These are phyloP conservation scores for Nannizzia gypsea DNA, from an alignment of 2,329 filamentous ascomycete species.

Conservation along the genomic window DNA sequence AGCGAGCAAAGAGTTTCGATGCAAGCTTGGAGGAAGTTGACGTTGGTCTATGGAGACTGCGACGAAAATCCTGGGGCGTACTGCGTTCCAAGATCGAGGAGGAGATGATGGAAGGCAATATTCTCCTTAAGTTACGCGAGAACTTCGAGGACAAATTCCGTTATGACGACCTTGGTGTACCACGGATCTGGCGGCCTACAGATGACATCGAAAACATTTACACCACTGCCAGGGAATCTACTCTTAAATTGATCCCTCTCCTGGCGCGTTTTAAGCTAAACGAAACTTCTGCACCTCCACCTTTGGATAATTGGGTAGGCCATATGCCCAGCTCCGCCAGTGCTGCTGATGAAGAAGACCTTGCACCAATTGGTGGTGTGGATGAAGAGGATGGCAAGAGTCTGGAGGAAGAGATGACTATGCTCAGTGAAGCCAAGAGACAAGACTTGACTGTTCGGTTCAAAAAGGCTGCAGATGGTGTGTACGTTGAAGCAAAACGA, in stretches of 20 bases:
- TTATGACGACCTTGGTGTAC: constrained; percentile 89
- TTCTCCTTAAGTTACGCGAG: constrained; percentile 86
- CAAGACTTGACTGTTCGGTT: constrained; percentile 88
- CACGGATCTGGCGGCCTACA: constrained; percentile 88
- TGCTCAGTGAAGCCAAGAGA: constrained; percentile 80
- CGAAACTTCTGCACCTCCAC: constrained; percentile 61
- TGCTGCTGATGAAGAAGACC: constrained; percentile 77
- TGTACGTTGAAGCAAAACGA: constrained; percentile 95
- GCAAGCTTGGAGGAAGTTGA: constrained; percentile 84
- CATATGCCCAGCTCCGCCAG: constrained; percentile 61
- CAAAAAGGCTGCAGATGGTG: constrained; percentile 95
- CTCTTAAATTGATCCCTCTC: constrained; percentile 78
- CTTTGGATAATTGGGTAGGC: constrained; percentile 76
- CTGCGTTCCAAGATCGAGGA: constrained; percentile 86
- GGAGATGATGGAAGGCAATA: constrained; percentile 95
- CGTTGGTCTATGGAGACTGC: constrained; percentile 80
- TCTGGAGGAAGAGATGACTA: constrained; percentile 88
- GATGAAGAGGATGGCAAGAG: constrained; percentile 93
- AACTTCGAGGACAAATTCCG: constrained; percentile 99
- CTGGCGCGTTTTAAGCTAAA: constrained; percentile 72
- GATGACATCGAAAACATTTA: constrained; percentile 97
- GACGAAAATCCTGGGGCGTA: constrained; percentile 89
- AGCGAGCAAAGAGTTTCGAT: constrained; percentile 85
- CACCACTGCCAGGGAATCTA: constrained; percentile 83
- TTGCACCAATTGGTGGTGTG: constrained; percentile 78